Conservation (phyloP, 768 basidiomycete genomes). For the Clavaria fumosa region DNA sequence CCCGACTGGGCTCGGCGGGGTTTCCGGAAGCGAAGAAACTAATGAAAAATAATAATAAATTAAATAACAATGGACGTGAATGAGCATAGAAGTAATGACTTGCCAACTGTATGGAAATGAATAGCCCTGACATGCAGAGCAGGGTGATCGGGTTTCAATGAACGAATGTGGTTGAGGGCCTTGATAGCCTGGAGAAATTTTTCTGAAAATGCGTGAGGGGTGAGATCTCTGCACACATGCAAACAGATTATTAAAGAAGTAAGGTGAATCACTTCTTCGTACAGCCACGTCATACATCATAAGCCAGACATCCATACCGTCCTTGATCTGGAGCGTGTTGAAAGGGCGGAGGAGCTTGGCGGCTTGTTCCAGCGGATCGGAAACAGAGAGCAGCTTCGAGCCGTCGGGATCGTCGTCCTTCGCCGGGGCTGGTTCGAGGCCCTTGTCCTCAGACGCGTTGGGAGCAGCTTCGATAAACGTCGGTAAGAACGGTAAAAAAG, state of each 20-base stretch:
- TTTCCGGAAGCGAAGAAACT: conserved; percentile 33
- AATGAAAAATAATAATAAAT: conserved; percentile 5
- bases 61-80: background rate
- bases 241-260: conserved; percentile 1
- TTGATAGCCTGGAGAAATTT: conserved; percentile 67
- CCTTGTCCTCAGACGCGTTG: conserved; percentile 44
- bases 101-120: conserved; percentile 44
- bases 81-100: conserved; percentile 9
- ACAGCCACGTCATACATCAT: conserved; percentile 69
- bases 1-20: conserved; percentile 30
- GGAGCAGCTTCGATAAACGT: too few species aligned
- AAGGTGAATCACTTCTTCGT: conserved; percentile 46
- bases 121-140: conserved; percentile 59
- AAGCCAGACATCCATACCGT: conserved; percentile 62
- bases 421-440: conserved; percentile 34
- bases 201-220: conserved; percentile 28
- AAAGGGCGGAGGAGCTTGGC: conserved; percentile 56
- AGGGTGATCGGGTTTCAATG: conserved; percentile 39
- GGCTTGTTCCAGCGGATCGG: conserved; percentile 63
- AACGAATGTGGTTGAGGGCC: conserved; percentile 43
- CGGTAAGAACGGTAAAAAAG: too few species aligned
- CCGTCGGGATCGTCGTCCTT: conserved; percentile 85
- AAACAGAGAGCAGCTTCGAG: conserved; percentile 41
- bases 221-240: conserved; percentile 1
- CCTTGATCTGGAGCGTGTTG: conserved; percentile 29